Conservation (phyloP, 306 rosid species). For the Vigna radiata region DNA sequence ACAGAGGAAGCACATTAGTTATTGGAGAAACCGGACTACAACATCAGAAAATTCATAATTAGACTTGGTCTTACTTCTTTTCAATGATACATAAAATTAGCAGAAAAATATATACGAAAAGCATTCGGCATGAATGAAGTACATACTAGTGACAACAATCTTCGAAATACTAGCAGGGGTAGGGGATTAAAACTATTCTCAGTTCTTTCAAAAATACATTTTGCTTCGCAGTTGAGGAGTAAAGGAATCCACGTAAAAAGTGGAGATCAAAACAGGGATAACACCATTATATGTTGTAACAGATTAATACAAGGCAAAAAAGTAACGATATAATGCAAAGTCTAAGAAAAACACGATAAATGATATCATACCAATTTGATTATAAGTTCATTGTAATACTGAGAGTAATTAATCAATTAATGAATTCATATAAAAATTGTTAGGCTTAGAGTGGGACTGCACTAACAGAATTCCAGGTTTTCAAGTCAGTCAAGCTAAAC, state of each 20-base stretch:
- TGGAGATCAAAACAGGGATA: neutral
- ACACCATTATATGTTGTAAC: neutral
- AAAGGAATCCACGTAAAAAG: neutral
- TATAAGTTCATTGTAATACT: constrained; percentile 3
- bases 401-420: neutral
- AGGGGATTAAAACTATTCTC: too few species aligned
- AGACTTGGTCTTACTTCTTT: constrained; percentile 19
- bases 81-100: neutral
- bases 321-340: constrained; percentile 21
- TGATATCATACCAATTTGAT: constrained; percentile 22
- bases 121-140: constrained; percentile 28
- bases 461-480: neutral
- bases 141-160: constrained; percentile 11
- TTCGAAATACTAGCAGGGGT: neutral
- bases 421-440: neutral
- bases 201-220: too few species aligned
- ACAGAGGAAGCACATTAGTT: constrained; percentile 93
- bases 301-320: constrained; percentile 1
- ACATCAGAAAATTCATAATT: constrained; percentile 52
- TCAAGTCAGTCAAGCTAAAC: neutral
- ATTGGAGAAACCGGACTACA: constrained; percentile 97
- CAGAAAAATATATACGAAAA: constrained; percentile 6
- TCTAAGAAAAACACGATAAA: constrained; percentile 19
- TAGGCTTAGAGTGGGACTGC: constrained; percentile 1
- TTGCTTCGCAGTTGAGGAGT: neutral